phyloP scores from a whole-genome alignment of 2,329 filamentous ascomycete genomes.

The Neofusicoccum sp. region DNA sequence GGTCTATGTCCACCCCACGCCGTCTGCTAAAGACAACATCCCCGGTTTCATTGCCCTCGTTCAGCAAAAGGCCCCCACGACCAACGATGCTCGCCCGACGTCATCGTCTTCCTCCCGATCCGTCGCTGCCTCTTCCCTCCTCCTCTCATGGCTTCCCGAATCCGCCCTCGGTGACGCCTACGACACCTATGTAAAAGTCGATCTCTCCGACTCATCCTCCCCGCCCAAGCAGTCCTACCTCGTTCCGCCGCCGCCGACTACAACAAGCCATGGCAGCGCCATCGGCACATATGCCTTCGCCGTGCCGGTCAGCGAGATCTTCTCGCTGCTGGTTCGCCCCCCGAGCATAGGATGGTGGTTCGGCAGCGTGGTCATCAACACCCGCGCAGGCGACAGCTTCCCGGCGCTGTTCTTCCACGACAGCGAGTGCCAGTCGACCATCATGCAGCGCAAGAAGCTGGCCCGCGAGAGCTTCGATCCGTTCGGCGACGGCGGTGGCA shows the following conservation, averaged over 20 bases:
- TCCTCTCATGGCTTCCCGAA: conserved; percentile 93
- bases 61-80: conserved; percentile 66
- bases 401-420: conserved; percentile 98
- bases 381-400: conserved; percentile 84
- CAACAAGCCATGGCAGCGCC: conserved; percentile 69
- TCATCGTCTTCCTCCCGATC: conserved; percentile 37
- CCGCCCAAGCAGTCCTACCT: conserved; percentile 85
- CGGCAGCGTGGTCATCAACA: conserved; percentile 91
- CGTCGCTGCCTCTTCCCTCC: conserved; percentile 65
- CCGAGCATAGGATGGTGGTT: conserved; percentile 99
- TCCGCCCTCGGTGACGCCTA: conserved; percentile 78
- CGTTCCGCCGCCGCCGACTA: conserved; percentile 85
- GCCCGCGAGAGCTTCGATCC: conserved; percentile 85
- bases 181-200: conserved; percentile 92
- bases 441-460: conserved; percentile 85
- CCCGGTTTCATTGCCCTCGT: conserved; percentile 88
- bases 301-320: conserved; percentile 84
- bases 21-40: conserved; percentile 93
- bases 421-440: conserved; percentile 92
- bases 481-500: conserved; percentile 77
- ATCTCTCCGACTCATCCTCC: conserved; percentile 76
- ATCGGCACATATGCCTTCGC: conserved; percentile 86
- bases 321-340: conserved; percentile 83
- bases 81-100: conserved; percentile 35
- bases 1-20: conserved; percentile 95